phyloP scores from a whole-genome alignment of 805 yeast genomes.

The Kazachstania psychrophila region DNA sequence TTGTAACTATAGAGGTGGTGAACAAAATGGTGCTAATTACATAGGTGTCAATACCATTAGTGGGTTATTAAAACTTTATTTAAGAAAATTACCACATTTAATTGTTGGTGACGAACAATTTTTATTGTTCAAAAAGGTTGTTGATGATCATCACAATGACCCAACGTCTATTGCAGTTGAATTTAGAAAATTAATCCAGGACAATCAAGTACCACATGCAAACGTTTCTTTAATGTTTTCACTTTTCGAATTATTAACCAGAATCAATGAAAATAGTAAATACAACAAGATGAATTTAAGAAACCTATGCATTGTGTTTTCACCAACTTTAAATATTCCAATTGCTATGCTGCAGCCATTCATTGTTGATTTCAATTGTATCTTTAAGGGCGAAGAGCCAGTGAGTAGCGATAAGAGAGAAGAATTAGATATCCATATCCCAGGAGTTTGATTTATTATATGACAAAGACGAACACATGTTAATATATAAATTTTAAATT shows the following conservation, averaged over 20 bases:
- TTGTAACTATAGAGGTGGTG: slow-evolving; percentile 29
- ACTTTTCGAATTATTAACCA: slow-evolving; percentile 56
- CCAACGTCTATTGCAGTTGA: slow-evolving; percentile 23
- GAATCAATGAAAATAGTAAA: slow-evolving; percentile 51
- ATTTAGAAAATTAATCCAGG: slow-evolving; percentile 29
- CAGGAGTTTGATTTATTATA: slow-evolving; percentile 27
- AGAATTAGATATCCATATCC: slow-evolving; percentile 44
- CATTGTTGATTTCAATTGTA: slow-evolving; percentile 50
- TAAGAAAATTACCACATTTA: slow-evolving; percentile 65
- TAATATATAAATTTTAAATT: no score
- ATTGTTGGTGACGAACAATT: slow-evolving; percentile 51
- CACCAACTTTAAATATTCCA: slow-evolving; percentile 68
- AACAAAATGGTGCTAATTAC: slow-evolving; percentile 20
- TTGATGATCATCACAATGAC: slow-evolving; percentile 27
- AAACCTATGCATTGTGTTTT: slow-evolving; percentile 72
- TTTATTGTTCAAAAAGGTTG: slow-evolving; percentile 32
- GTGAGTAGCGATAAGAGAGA: slow-evolving; percentile 35
- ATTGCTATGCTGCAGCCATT: slow-evolving; percentile 50
- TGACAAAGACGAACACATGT: no score
- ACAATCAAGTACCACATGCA: slow-evolving; percentile 37
- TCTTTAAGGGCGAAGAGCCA: slow-evolving; percentile 48
- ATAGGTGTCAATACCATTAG: slow-evolving; percentile 78
- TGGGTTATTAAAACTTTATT: slow-evolving; percentile 72
- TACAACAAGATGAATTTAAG: slow-evolving; percentile 76
- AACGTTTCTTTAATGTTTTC: slow-evolving; percentile 53